Conservation (phyloP, 2,329 filamentous ascomycete species). For the Cryphonectria nitschkei region DNA sequence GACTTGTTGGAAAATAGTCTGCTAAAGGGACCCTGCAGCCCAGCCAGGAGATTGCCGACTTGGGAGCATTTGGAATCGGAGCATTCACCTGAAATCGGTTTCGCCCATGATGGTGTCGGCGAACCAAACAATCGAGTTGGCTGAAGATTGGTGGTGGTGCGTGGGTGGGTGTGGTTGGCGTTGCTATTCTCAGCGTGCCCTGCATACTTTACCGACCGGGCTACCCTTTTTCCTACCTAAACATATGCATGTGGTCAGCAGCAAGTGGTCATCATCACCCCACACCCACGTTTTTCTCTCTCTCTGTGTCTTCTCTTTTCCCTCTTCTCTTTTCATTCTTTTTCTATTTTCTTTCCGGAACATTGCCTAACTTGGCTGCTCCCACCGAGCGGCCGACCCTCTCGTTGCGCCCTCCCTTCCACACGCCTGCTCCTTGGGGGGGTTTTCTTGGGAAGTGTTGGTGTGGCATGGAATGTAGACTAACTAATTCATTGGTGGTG, state of each 20-base stretch:
- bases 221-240: neutral
- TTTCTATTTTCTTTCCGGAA: slow-evolving; percentile 7
- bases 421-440: neutral
- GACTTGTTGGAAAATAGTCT: neutral
- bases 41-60: neutral
- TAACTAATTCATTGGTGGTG: neutral
- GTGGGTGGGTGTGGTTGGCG: neutral
- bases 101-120: neutral
- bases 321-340: neutral
- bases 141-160: too few species aligned
- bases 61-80: neutral
- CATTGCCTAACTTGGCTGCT: slow-evolving; percentile 5
- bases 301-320: neutral
- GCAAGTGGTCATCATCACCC: neutral
- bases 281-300: neutral
- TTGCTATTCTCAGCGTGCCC: slow-evolving; percentile 11
- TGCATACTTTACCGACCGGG: neutral
- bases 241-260: slow-evolving; percentile 8
- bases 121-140: neutral
- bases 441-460: neutral
- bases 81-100: neutral
- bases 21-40: neutral
- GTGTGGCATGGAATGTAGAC: neutral
- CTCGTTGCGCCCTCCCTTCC: too few species aligned
- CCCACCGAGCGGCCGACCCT: neutral